Evolutionary conservation across 352 stramenopile species (phyloP), one percentile per base, ranked within the genome.

Genomic region (Pythium monospermum): DNA sequence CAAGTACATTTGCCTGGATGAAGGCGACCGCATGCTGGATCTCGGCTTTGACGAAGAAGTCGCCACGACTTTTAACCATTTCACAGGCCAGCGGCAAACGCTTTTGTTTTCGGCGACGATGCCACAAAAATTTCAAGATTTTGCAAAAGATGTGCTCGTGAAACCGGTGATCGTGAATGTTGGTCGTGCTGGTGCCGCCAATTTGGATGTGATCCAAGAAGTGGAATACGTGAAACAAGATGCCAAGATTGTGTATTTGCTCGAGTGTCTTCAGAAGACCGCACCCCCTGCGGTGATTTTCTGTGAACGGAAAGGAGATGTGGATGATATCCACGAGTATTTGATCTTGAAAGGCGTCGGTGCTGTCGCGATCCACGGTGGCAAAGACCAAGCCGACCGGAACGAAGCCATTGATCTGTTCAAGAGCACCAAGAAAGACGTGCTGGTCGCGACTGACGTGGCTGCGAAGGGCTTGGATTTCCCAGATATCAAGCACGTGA

Each of bases 301-400:
- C 73, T 98, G 95, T 51, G 94, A 99, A 49, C 74, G 91, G 27
- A 98, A 98, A 60, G 91, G 95, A 28, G 96, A 98, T 43, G 96
- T 99, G 2, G 97, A 99, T 64, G 96, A 99, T 63, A 99, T 99
- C 60, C 94, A 99, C 71, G 96, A 99, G 73, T 99, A 99, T 60
- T 59, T 99, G 22, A 90, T 99, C 46, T 69, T 99, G 15, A 99
- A 99, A 62, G 94, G 95, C 23, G 92, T 98, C 3, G 91, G 95
- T 44, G 95, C 94, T 1, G 81, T 85, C n/a, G 96, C 86, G 38
- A 99, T 99, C 57, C 97, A 99, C 66, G 97, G 97, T 46, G 93
- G 94, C 8, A 99, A 99, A 59, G 93, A 98, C 60, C 97, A 99
- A 64, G 81, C 93, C 38, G 97, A 99, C 63, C 89, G 97, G 33